Conservation (phyloP, 1,284 basidiomycete species). For the Malassezia slooffiae region DNA sequence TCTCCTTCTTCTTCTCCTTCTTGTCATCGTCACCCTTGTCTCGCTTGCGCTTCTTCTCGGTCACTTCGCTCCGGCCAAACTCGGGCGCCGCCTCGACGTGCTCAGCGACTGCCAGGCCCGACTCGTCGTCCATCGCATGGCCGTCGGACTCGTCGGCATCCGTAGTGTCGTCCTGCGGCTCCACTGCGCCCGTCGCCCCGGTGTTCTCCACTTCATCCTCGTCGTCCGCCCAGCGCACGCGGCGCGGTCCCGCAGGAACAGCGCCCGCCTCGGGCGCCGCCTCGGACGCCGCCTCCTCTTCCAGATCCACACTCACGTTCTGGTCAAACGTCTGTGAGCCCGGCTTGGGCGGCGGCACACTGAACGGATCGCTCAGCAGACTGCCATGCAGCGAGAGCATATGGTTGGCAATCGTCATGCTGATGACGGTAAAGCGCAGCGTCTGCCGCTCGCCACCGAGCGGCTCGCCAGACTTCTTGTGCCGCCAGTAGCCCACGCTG, state of each 20-base stretch:
- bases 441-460: constrained; percentile 63
- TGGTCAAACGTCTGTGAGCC: constrained; percentile 19
- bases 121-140: not conserved
- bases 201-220: not conserved
- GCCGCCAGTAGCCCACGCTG: constrained; percentile 64
- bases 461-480: constrained; percentile 58
- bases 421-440: constrained; percentile 79
- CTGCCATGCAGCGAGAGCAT: constrained; percentile 90
- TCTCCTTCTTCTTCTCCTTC: constrained; percentile 5
- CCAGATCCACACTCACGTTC: constrained; percentile 12
- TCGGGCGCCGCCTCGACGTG: no score
- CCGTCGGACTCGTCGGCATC: not conserved
- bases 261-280: not conserved
- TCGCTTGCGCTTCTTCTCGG: not conserved
- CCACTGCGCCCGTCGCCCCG: not conserved
- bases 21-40: not conserved
- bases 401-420: constrained; percentile 81
- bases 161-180: not conserved
- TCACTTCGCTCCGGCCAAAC: no score
- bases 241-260: not conserved
- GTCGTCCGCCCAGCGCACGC: constrained; percentile 9
- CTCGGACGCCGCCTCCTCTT: not conserved
- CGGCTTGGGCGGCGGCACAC: constrained; percentile 42
- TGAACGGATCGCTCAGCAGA: constrained; percentile 72
- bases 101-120: not conserved